These are phyloP conservation scores for Kondoa malvinella DNA, from an alignment of 768 basidiomycete species.

Conservation along the genomic window DNA sequence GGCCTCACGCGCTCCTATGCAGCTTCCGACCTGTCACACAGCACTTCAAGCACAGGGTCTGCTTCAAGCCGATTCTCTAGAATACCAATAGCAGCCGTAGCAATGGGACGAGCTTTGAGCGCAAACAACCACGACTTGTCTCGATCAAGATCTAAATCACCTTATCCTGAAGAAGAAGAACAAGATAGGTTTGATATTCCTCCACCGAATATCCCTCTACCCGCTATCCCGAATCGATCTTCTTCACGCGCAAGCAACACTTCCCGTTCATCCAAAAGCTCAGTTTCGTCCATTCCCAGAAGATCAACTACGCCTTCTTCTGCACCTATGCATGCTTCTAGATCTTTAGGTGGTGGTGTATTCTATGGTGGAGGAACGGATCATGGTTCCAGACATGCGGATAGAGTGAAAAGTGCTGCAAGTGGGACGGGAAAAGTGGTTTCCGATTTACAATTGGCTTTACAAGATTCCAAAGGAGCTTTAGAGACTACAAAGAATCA, in stretches of 20 bases:
- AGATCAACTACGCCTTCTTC: background rate
- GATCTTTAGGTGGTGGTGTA: background rate
- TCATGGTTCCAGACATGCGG: background rate
- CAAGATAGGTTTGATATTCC: too few species aligned
- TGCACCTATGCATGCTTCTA: background rate
- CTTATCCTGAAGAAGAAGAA: background rate
- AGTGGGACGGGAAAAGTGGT: slow-evolving; percentile 62
- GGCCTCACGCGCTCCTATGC: background rate
- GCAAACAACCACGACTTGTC: background rate
- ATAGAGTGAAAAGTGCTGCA: slow-evolving; percentile 5
- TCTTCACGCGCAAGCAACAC: background rate
- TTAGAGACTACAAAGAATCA: slow-evolving; percentile 75
- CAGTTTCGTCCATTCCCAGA: background rate
- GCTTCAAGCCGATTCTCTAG: background rate
- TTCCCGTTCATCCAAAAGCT: background rate
- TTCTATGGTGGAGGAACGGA: slow-evolving; percentile 16
- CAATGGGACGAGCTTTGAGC: background rate
- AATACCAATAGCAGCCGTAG: background rate
- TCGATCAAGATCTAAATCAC: background rate
- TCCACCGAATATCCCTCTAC: background rate
- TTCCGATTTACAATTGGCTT: slow-evolving; percentile 69
- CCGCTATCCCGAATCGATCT: background rate
- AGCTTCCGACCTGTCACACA: background rate
- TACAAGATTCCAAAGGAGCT: slow-evolving; percentile 57
- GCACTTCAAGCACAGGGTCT: background rate